Base-by-base conservation (phyloP, 2,329 filamentous ascomycete genomes). In the Madurella fahalii region DNA sequence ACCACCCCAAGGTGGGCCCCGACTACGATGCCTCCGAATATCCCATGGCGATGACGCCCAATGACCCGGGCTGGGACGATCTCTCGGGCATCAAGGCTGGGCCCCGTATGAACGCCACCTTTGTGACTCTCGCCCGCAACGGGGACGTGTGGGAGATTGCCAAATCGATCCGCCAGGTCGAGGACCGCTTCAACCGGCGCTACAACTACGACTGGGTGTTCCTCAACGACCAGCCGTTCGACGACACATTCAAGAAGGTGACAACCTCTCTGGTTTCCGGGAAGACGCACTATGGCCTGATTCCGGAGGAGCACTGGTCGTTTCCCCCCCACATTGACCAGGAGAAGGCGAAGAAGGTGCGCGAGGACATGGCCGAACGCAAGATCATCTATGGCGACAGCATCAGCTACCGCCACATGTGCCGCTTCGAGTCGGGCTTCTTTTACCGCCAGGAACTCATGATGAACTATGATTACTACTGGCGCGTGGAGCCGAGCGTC, bases 141-240 rank as follows among this genome's bases (percentile, higher is more conserved):
- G 81, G 78, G 53, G 94, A 99, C 68, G 77, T 97, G 30, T 99
- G 94, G 94, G 94, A 99, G 48, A 96, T 99, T 68, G 89, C 91
- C 58, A 85, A 90, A 67, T 96, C 92, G 12, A 99, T 99, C 68
- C 90, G 94, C 53, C 90, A 96, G 68, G 85, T 99, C 53, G 94
- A 99, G 74, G 94, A 99, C 72, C 89, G 94, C 68, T 99, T 99
- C 84, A 99, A 99, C 77, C 84, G 85, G 67, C 89, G 93, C 66
- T 97, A 89, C 77, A 86, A 95, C 77, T 99, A 99, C 74, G 93
- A 97, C 70, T 99, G 95, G 95, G 93, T 99, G 50, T 99, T 99
- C 76, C 78, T 99, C 58, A 99, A 99, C 74, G 94, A 99, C 70
- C 84, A 92, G 71, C 89, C 91, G 0, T 99, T 99, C 67, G 89